Evolutionary conservation across 225 moss, liverwort and hornwort species (phyloP), one percentile per base, ranked within the genome.

Genomic region (Pseudoscleropodium purum): DNA sequence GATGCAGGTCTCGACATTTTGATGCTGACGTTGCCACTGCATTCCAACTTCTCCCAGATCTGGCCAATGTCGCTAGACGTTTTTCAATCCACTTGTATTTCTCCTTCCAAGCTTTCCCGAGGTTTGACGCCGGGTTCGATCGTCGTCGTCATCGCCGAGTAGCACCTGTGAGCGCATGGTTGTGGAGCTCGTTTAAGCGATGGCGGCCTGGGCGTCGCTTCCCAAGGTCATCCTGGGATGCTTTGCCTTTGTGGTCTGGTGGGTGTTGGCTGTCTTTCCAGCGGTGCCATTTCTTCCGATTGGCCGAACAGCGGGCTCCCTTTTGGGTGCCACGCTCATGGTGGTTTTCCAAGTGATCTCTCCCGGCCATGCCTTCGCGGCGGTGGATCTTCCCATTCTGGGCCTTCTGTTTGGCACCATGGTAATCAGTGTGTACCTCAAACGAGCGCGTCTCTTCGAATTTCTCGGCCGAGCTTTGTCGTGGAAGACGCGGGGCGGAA

Each of bases 381-480:
- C 97, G 29, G 89, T 99, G 16, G 99, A 99, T 91, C 96, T 99
- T 37, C 83, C 95, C 23, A 96, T 99, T 67, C 88, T 97, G n/a
- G 96, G 90, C 6, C 95, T 99, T 36, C 93, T 99, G 10, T 99
- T 95, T 51, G 99, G 99, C 4, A 99, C 99, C 65, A 99, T 99
- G 99, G 91, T 97, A 11, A 90, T 99, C 31, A 95, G 96, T 65
- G 90, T 93, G 4, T 96, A 96, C 67, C 95, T 97, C 36, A 91
- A 90, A 65, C 89, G 93, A 75, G 99, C 96, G 6, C 90, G 88
- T 63, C 89, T 99, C 54, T 99, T 97, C 90, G 82, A 83, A 30
- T 94, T 94, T 62, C 89, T 99, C 70, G 94, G 87, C 10, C 30
- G 60, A 5, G 85, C 91, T 25, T 94, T 99, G 4, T 91, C 93